These are phyloP conservation scores for Cyanidiococcus yangmingshanensis DNA, from an alignment of 23 red algal genomes.

Conservation along the genomic window DNA sequence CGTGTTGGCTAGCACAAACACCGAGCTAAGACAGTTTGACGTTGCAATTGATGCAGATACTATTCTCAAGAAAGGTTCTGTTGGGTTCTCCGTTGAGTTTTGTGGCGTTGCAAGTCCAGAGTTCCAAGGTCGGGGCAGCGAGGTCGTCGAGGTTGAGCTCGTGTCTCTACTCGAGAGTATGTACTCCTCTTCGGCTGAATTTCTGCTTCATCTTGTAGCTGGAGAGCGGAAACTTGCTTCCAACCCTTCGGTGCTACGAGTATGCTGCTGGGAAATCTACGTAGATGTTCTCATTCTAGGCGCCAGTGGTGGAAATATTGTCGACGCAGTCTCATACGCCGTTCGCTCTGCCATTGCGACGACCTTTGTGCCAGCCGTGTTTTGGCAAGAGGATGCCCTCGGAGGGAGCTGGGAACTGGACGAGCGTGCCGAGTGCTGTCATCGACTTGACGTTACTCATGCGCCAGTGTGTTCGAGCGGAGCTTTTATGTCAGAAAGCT, in stretches of 20 bases:
- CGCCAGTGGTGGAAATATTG: conserved; percentile 14
- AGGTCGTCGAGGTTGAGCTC: conserved; percentile 5
- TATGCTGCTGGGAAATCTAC: conserved; percentile 20
- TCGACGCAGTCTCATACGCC: conserved; percentile 22
- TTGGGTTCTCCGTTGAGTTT: conserved; percentile 21
- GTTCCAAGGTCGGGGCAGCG: conserved; percentile 18
- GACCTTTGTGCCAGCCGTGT: conserved; percentile 18
- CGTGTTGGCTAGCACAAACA: conserved; percentile 18
- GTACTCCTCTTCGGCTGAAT: not conserved
- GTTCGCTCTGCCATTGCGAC: conserved; percentile 14
- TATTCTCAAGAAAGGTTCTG: not conserved
- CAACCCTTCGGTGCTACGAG: not conserved
- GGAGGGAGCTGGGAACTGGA: conserved; percentile 16
- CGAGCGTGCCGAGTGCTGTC: not conserved
- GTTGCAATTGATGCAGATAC: not conserved
- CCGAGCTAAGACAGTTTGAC: conserved; percentile 6
- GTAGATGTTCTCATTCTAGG: conserved; percentile 28
- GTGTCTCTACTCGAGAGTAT: not conserved
- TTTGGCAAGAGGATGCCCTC: not conserved
- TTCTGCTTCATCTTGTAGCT: not conserved
- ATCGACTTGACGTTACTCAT: not conserved
- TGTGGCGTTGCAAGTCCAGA: conserved; percentile 18
- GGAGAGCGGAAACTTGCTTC: not conserved
- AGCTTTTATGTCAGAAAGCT: not conserved
- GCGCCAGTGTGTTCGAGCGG: conserved; percentile 6